phyloP scores from a whole-genome alignment of 495 filamentous ascomycete genomes.

The Neurospora terricola region DNA sequence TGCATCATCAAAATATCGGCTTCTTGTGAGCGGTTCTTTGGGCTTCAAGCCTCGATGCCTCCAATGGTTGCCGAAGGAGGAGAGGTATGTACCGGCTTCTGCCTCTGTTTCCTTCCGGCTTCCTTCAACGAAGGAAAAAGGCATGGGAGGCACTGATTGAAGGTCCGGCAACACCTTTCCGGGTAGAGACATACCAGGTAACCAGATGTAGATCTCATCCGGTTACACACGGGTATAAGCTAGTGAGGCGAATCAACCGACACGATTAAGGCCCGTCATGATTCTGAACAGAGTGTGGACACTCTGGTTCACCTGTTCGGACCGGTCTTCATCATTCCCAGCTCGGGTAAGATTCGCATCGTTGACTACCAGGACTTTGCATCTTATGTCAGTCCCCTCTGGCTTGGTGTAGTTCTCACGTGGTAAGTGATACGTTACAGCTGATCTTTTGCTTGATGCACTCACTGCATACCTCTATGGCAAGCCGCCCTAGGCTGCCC shows the following conservation, averaged over 20 bases:
- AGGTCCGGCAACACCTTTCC: not conserved
- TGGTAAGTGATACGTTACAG: not conserved
- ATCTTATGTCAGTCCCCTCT: not conserved
- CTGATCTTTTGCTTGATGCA: not conserved
- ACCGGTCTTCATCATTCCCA: not conserved
- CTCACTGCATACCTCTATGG: too few relatives aligned
- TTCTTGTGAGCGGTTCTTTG: too few relatives aligned
- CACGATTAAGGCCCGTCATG: too few relatives aligned
- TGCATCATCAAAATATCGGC: too few relatives aligned
- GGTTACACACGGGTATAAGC: not conserved
- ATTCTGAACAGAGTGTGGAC: too few relatives aligned
- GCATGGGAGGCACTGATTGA: not conserved
- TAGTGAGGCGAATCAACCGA: not conserved
- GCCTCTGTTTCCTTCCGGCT: too few relatives aligned
- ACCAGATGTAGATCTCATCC: not conserved
- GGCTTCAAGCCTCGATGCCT: too few relatives aligned
- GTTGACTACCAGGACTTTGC: not conserved
- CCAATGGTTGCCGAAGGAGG: too few relatives aligned
- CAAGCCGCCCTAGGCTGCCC: too few relatives aligned
- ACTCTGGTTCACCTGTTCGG: not conserved
- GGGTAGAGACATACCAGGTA: not conserved
- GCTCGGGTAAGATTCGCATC: not conserved
- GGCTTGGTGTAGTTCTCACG: not conserved
- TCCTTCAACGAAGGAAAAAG: not conserved
- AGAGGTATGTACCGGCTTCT: too few relatives aligned